Conservation (phyloP, 352 stramenopile species). For the Globisporangium splendens region DNA sequence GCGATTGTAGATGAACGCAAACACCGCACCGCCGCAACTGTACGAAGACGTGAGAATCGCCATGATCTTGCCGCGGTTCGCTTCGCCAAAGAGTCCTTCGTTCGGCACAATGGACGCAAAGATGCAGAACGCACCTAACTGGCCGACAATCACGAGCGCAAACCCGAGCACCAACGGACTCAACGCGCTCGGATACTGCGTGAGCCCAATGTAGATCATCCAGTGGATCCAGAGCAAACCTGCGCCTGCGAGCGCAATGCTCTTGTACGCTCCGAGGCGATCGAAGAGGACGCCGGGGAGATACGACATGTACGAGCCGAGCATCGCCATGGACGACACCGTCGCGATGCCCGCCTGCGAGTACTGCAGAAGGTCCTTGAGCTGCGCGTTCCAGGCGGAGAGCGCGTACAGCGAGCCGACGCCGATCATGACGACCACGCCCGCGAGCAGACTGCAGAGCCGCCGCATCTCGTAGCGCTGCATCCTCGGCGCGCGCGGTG, state of each 20-base stretch:
- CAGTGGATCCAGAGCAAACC: constrained; percentile 36
- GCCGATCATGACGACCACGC: constrained; percentile 63
- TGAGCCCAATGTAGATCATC: constrained; percentile 41
- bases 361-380: constrained; percentile 72
- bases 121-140: constrained; percentile 70
- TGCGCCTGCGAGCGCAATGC: constrained; percentile 43
- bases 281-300: constrained; percentile 73
- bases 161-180: constrained; percentile 48
- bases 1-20: constrained; percentile 65
- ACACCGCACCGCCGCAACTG: constrained; percentile 74
- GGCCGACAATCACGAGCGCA: constrained; percentile 55
- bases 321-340: constrained; percentile 68
- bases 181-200: constrained; percentile 31
- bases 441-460: constrained; percentile 46
- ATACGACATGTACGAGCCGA: constrained; percentile 78
- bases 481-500: constrained; percentile 4
- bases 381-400: constrained; percentile 80
- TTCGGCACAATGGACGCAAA: constrained; percentile 77
- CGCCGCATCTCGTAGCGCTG: constrained; percentile 20
- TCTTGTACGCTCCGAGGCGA: constrained; percentile 53
- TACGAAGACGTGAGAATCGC: constrained; percentile 65
- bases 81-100: constrained; percentile 69
- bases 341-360: constrained; percentile 71
- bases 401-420: constrained; percentile 79
- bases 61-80: constrained; percentile 76